Conservation (phyloP, 768 basidiomycete genomes). For the Leccinum obscurum region DNA sequence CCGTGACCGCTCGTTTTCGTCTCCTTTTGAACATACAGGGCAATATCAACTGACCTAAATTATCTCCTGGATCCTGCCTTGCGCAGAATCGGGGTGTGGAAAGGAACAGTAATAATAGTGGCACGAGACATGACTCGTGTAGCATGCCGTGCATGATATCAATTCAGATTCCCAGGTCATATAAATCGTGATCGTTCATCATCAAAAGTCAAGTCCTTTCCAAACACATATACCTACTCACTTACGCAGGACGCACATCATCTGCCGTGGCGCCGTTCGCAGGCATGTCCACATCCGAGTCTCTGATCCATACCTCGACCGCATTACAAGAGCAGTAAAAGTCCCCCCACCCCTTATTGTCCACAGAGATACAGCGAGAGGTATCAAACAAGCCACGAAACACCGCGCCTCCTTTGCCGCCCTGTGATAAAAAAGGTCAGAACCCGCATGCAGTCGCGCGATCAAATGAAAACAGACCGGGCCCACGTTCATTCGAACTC, state of each 20-base stretch:
- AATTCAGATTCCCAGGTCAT: not conserved
- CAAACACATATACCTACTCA: not conserved
- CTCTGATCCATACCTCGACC: slow-evolving; percentile 60
- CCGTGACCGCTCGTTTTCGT: no score
- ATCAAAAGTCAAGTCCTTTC: not conserved
- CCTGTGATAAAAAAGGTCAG: slow-evolving; percentile 26
- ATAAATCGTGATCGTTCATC: not conserved
- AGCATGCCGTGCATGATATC: no score
- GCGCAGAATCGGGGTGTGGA: no score
- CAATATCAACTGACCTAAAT: no score
- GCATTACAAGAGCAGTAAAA: slow-evolving; percentile 59
- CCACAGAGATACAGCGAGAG: slow-evolving; percentile 45
- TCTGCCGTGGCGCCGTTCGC: not conserved
- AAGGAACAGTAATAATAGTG: no score
- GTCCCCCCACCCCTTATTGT: slow-evolving; percentile 59
- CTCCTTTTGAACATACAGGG: no score
- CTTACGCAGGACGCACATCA: not conserved
- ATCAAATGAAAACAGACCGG: slow-evolving; percentile 41
- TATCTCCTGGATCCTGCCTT: no score
- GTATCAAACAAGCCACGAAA: slow-evolving; percentile 51
- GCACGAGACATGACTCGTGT: no score
- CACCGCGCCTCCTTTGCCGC: slow-evolving; percentile 31
- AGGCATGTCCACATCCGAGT: not conserved
- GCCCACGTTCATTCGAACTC: slow-evolving; percentile 64
- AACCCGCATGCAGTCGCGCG: not conserved